Evolutionary conservation across 1,284 basidiomycete species (phyloP).

Genomic region (Lentinula novae-zelandiae): DNA sequence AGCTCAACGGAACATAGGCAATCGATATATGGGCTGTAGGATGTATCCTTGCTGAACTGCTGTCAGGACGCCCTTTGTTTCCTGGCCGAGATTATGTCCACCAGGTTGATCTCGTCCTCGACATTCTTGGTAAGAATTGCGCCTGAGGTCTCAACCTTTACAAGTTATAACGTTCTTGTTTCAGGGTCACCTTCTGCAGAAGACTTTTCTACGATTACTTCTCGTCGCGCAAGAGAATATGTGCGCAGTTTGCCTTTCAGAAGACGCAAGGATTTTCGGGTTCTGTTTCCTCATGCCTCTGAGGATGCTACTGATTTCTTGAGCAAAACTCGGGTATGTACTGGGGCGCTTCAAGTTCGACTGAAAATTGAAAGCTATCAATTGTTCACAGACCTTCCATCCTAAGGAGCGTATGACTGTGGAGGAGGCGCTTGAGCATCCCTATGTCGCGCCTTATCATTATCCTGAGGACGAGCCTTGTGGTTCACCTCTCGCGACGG

Average conservation of each 20-base stretch:
- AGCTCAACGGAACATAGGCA: conserved; percentile 67
- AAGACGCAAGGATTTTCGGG: conserved; percentile 66
- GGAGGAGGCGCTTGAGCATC: conserved; percentile 80
- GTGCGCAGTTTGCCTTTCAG: conserved; percentile 83
- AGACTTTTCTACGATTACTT: background rate
- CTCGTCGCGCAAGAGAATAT: conserved; percentile 89
- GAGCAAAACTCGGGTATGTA: background rate
- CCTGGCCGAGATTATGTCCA: conserved; percentile 95
- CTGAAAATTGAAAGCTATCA: conserved; percentile 40
- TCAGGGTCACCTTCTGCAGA: conserved; percentile 28
- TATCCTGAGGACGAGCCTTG: conserved; percentile 86
- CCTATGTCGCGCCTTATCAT: conserved; percentile 89
- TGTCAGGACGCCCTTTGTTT: conserved; percentile 88
- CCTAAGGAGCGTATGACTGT: conserved; percentile 82
- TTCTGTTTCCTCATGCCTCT: conserved; percentile 81
- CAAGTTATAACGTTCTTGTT: background rate
- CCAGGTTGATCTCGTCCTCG: conserved; percentile 83
- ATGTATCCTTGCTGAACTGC: conserved; percentile 89
- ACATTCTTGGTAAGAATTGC: conserved; percentile 54
- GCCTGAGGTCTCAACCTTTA: background rate
- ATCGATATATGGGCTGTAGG: conserved; percentile 98
- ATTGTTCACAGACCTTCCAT: conserved; percentile 69
- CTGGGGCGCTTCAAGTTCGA: background rate
- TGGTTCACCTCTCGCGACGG: conserved; percentile 85
- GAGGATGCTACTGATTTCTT: conserved; percentile 75